Evolutionary conservation across 495 filamentous ascomycete species (phyloP).

Genomic region (Xylaria flabelliformis): DNA sequence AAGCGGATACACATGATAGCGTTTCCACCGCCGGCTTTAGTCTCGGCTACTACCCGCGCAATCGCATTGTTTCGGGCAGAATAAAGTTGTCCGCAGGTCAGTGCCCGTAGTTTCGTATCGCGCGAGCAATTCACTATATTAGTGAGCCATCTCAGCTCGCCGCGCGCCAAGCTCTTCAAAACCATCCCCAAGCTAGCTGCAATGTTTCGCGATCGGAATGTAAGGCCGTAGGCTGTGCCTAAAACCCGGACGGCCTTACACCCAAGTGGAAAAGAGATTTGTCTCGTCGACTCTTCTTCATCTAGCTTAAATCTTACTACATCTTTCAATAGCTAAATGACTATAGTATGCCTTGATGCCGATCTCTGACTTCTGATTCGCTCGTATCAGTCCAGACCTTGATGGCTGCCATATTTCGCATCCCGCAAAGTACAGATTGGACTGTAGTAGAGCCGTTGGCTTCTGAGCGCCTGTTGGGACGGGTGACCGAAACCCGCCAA

Average conservation of each 20-base stretch:
- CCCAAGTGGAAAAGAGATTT: background rate
- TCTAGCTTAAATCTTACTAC: background rate
- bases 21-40: conserved; percentile 63
- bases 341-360: background rate
- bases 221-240: conserved; percentile 65
- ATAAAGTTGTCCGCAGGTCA: conserved; percentile 47
- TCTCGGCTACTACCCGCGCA: conserved; percentile 60
- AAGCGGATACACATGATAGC: conserved; percentile 64
- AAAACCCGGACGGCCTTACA: conserved; percentile 64
- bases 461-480: background rate
- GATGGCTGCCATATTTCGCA: conserved; percentile 22
- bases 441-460: background rate
- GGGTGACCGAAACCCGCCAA: background rate
- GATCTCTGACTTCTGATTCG: conserved; percentile 12
- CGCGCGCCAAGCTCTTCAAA: conserved; percentile 59
- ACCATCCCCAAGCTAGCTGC: conserved; percentile 51
- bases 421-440: background rate
- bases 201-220: conserved; percentile 62
- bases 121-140: conserved; percentile 44
- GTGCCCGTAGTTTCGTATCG: background rate
- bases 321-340: background rate
- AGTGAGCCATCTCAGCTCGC: conserved; percentile 64
- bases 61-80: conserved; percentile 62
- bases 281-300: background rate
- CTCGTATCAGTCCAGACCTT: background rate